Base-by-base conservation (phyloP, 805 yeast genomes). In the Priceomyces melissophilus region DNA sequence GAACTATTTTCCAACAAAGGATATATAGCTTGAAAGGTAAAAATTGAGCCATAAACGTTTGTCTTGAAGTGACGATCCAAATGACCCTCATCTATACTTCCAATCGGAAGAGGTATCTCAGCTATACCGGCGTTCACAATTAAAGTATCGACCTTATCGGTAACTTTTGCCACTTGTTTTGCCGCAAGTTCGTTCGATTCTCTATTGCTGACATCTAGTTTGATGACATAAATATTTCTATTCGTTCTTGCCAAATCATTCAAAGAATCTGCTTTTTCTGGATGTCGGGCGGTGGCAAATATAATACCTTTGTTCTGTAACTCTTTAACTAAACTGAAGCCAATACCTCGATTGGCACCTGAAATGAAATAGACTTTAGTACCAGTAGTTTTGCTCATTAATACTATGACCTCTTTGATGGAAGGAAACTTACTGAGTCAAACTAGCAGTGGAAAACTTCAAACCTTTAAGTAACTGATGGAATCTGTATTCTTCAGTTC, bases 311-410 rank as follows among this genome's bases (percentile, higher is more conserved):
- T 41, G 7, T 20, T 20, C 25, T 5, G 25, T 8, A 20, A 20
- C 25, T 20, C 25, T 20, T 20, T 20, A 20, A 20, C 25, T 20
- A 20, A 8, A 20, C 8, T 20, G 25, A 56, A 55, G 4, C 76
- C 76, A 37, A 71, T 62, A 3, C 76, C 76, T 41, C 69, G 56
- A 13, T 69, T 65, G 14, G 70, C 71, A 10, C 78, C 76, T 2
- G 72, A 61, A 16, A 52, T 36, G 10, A 53, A 47, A 30, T 46
- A 44, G 4, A 30, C 34, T 20, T 20, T n/a, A n/a, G n/a, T n/a
- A n/a, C n/a, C n/a, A n/a, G n/a, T n/a, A n/a, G n/a, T n/a, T n/a
- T n/a, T n/a, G n/a, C n/a, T n/a, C n/a, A n/a, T n/a, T n/a, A n/a
- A n/a, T n/a, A n/a, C n/a, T n/a, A n/a, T n/a, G n/a, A n/a, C n/a